Conservation (phyloP, 768 basidiomycete species). For the Mycena leptocephala region DNA sequence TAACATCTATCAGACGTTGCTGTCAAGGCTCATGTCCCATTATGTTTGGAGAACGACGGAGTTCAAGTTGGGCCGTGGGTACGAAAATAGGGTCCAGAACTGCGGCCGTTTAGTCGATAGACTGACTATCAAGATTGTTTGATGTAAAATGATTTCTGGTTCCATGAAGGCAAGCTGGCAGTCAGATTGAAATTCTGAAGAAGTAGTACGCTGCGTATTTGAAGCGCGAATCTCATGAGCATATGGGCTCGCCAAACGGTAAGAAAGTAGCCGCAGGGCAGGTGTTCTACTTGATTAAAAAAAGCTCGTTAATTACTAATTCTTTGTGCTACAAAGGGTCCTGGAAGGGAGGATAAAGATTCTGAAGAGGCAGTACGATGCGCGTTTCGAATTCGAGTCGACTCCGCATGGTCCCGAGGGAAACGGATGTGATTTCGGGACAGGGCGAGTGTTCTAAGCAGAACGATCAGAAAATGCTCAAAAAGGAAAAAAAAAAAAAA, state of each 20-base stretch:
- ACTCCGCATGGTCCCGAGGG: background rate
- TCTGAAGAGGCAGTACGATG: slow-evolving; percentile 10
- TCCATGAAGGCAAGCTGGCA: background rate
- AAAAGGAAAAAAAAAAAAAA: too few relatives aligned
- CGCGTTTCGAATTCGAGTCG: slow-evolving; percentile 12
- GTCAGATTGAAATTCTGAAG: slow-evolving; percentile 15
- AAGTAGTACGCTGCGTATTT: background rate
- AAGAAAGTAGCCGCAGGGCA: background rate
- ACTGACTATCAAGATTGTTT: too few relatives aligned
- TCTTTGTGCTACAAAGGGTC: slow-evolving; percentile 1
- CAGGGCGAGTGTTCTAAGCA: background rate
- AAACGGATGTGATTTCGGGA: slow-evolving; percentile 8
- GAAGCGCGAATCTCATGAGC: too few relatives aligned
- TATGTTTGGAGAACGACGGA: too few relatives aligned
- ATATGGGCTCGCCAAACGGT: background rate
- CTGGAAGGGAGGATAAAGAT: slow-evolving; percentile 10
- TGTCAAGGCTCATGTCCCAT: too few relatives aligned
- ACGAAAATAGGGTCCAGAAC: too few relatives aligned
- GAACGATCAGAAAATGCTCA: background rate
- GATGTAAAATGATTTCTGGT: too few relatives aligned
- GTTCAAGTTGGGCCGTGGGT: too few relatives aligned
- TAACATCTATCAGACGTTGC: too few relatives aligned
- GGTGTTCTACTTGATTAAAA: background rate
- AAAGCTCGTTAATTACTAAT: slow-evolving; percentile 7
- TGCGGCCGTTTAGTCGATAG: too few relatives aligned